Evolutionary conservation across 352 stramenopile species (phyloP).

Genomic region (Phytopythium aichiense): DNA sequence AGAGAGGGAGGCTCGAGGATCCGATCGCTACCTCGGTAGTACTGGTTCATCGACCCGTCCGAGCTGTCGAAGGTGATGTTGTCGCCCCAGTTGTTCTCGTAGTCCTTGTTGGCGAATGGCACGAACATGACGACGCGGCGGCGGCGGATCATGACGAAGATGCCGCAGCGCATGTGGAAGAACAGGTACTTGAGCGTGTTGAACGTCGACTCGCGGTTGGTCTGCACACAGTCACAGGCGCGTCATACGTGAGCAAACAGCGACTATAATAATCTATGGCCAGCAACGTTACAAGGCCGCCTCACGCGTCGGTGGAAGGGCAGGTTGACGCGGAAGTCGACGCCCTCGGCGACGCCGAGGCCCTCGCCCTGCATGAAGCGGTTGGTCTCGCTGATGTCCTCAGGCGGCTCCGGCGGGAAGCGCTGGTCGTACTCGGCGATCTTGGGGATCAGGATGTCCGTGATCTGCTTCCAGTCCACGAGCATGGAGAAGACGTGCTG

Average conservation of each 20-base stretch:
- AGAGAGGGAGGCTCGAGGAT: too few relatives aligned
- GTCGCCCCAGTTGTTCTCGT: slow-evolving; percentile 95
- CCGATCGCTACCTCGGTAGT: slow-evolving; percentile 74
- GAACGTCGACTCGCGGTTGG: slow-evolving; percentile 82
- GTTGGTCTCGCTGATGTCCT: slow-evolving; percentile 41
- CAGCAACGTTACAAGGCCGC: too few relatives aligned
- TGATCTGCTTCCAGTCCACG: slow-evolving; percentile 86
- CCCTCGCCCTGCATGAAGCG: slow-evolving; percentile 62
- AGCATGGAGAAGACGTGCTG: slow-evolving; percentile 92
- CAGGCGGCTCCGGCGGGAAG: slow-evolving; percentile 38
- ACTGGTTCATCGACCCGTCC: slow-evolving; percentile 87
- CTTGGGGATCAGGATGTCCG: slow-evolving; percentile 68
- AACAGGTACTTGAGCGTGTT: slow-evolving; percentile 98
- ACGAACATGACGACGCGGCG: slow-evolving; percentile 95
- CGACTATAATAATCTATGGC: neutral
- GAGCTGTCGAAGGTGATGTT: slow-evolving; percentile 89
- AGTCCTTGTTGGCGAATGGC: slow-evolving; percentile 97
- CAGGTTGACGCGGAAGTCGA: slow-evolving; percentile 88
- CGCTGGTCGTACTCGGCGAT: slow-evolving; percentile 74
- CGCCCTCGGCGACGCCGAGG: slow-evolving; percentile 39
- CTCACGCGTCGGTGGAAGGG: slow-evolving; percentile 87
- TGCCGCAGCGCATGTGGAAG: slow-evolving; percentile 98
- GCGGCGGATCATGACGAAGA: slow-evolving; percentile 98
- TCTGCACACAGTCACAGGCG: slow-evolving; percentile 17
- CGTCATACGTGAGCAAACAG: neutral